Percentiles rank a stretch among this genome's conserved stretches.
Conservation (phyloP, 2,329 filamentous ascomycete genomes). For the Fusarium secorum region DNA sequence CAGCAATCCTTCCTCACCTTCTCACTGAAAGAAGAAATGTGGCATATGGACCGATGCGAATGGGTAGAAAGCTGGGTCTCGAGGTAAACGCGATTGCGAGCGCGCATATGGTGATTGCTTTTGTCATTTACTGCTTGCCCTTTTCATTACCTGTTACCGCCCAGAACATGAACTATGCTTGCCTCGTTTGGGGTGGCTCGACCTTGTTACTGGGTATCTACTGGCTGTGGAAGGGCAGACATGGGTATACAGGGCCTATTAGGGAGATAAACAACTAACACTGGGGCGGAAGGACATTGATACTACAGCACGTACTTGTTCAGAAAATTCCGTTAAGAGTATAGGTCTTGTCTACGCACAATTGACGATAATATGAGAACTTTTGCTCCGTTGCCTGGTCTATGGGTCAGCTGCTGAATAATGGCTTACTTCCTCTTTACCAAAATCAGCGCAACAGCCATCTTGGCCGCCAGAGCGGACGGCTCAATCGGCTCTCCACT, state of each 20-base stretch:
- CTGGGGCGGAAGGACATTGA: rapidly evolving
- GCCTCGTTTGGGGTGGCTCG: not conserved
- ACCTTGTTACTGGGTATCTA: not conserved
- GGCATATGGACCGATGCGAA: not conserved
- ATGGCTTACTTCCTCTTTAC: not conserved
- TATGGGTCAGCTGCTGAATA: rapidly evolving
- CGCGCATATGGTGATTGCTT: not conserved
- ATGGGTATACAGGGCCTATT: not conserved
- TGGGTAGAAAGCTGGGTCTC: rapidly evolving
- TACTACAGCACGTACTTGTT: no score
- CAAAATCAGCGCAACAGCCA: not conserved
- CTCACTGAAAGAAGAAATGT: not conserved
- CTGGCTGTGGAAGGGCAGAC: not conserved
- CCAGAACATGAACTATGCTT: not conserved
- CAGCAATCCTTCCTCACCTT: not conserved
- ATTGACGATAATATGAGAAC: rapidly evolving
- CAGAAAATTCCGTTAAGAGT: no score
- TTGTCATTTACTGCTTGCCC: not conserved
- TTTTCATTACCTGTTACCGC: not conserved
- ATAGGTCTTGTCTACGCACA: rapidly evolving
- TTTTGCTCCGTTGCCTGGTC: rapidly evolving
- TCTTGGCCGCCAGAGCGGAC: not conserved
- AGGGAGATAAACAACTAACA: rapidly evolving
- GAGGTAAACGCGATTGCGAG: not conserved
- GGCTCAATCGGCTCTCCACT: not conserved